Conservation (phyloP, 768 basidiomycete genomes). For the Tylopilus felleus region DNA sequence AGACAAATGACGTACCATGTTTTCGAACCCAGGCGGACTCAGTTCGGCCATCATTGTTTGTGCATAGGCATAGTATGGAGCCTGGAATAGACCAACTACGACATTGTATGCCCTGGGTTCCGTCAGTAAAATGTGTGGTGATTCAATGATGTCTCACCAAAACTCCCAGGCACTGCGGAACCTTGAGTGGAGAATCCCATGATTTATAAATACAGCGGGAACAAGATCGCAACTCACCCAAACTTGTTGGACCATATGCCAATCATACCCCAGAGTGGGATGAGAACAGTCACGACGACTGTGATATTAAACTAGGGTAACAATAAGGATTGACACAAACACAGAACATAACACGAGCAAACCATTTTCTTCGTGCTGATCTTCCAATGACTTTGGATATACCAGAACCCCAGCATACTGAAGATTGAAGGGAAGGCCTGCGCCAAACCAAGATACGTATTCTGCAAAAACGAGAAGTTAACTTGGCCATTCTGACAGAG, state of each 20-base stretch:
- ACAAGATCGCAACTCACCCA: constrained; percentile 44
- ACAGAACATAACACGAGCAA: constrained; percentile 1
- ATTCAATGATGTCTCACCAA: constrained; percentile 47
- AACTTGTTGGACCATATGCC: constrained; percentile 77
- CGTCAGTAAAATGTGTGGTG: not conserved
- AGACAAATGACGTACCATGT: constrained; percentile 47
- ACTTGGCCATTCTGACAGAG: constrained; percentile 84
- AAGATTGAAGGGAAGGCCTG: too few relatives aligned
- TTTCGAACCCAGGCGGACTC: constrained; percentile 83
- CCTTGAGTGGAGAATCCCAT: constrained; percentile 24
- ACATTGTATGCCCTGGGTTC: constrained; percentile 68
- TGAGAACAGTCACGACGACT: constrained; percentile 70
- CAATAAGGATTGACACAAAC: not conserved
- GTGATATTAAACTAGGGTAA: constrained; percentile 65
- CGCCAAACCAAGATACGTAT: too few relatives aligned
- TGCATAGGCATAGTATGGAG: constrained; percentile 83
- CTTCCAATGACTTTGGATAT: too few relatives aligned
- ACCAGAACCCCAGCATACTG: too few relatives aligned
- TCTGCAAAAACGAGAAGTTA: too few relatives aligned
- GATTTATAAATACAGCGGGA: not conserved
- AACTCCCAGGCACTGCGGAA: constrained; percentile 88
- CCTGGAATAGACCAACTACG: constrained; percentile 78
- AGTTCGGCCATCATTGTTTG: constrained; percentile 90
- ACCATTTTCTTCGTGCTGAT: constrained; percentile 35
- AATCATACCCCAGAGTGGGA: constrained; percentile 84